These are phyloP conservation scores for Sergeia podlipaevii DNA, from an alignment of 208 protist species.

Conservation along the genomic window DNA sequence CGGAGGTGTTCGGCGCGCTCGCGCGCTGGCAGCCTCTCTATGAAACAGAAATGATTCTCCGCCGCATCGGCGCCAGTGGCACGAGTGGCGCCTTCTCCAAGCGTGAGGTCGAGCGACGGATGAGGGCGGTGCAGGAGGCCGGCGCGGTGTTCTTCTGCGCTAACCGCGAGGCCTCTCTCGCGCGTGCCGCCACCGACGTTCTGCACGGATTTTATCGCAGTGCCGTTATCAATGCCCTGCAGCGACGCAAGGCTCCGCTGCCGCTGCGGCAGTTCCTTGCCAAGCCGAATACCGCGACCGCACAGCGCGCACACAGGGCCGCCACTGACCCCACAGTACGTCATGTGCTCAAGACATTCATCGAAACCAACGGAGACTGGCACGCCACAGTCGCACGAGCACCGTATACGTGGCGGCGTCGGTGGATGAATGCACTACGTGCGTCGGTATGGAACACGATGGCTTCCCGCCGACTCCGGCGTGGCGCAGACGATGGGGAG, in stretches of 20 bases:
- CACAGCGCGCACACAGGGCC: constrained; percentile 48
- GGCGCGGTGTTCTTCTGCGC: constrained; percentile 80
- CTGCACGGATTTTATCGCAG: constrained; percentile 82
- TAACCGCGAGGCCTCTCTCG: constrained; percentile 68
- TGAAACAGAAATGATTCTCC: constrained; percentile 61
- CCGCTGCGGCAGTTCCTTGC: constrained; percentile 60
- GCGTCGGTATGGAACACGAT: constrained; percentile 80
- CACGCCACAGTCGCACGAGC: constrained; percentile 37
- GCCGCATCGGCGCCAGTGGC: constrained; percentile 46
- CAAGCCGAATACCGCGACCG: constrained; percentile 59
- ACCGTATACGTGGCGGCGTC: constrained; percentile 73
- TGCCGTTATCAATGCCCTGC: constrained; percentile 71
- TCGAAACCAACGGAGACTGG: constrained; percentile 66
- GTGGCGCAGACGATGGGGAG: too few species aligned
- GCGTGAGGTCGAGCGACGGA: constrained; percentile 56
- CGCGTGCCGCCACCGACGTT: constrained; percentile 75
- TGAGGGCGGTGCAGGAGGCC: constrained; percentile 53
- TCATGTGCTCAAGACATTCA: constrained; percentile 60
- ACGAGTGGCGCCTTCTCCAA: constrained; percentile 5
- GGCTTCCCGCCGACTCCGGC: constrained; percentile 59
- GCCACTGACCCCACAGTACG: constrained; percentile 65
- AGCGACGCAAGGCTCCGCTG: constrained; percentile 49
- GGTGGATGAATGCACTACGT: constrained; percentile 78
- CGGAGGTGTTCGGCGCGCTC: constrained; percentile 43
- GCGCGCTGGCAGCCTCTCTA: constrained; percentile 73